Percentiles rank a stretch among this genome's conserved stretches.
Conservation (phyloP, 116 monocot genomes). For the Dioscorea cayenensis region DNA sequence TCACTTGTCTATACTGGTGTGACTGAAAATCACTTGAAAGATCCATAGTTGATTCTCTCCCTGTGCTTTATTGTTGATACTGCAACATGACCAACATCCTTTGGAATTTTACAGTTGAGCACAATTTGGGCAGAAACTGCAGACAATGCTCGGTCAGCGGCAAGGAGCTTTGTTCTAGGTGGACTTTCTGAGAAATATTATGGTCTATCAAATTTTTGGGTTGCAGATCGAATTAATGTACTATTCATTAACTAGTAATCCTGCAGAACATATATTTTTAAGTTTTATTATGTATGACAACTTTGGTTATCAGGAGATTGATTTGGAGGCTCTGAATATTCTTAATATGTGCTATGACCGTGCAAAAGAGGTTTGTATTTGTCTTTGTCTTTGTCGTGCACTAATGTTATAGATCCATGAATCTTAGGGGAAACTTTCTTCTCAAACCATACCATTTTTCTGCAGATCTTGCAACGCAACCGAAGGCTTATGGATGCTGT, state of each 20-base stretch:
- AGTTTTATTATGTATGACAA: neutral
- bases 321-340: conserved; percentile 59
- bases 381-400: neutral
- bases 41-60: neutral
- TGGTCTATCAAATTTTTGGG: conserved; percentile 75
- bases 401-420: neutral
- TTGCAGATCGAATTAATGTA: conserved; percentile 68
- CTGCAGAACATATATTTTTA: neutral
- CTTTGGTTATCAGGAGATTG: conserved; percentile 56
- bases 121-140: conserved; percentile 92
- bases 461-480: conserved; percentile 70
- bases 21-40: neutral
- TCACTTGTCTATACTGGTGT: too few species aligned
- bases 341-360: conserved; percentile 68
- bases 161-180: conserved; percentile 67
- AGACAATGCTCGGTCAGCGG: conserved; percentile 85
- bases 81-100: neutral
- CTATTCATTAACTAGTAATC: neutral
- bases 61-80: neutral
- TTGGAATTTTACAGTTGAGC: conserved; percentile 51
- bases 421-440: neutral
- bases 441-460: neutral
- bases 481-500: conserved; percentile 49
- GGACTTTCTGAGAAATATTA: conserved; percentile 80
- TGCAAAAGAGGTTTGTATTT: conserved; percentile 50